Evolutionary conservation across 768 basidiomycete genomes (phyloP).

Genomic region (Lentinus brumalis): DNA sequence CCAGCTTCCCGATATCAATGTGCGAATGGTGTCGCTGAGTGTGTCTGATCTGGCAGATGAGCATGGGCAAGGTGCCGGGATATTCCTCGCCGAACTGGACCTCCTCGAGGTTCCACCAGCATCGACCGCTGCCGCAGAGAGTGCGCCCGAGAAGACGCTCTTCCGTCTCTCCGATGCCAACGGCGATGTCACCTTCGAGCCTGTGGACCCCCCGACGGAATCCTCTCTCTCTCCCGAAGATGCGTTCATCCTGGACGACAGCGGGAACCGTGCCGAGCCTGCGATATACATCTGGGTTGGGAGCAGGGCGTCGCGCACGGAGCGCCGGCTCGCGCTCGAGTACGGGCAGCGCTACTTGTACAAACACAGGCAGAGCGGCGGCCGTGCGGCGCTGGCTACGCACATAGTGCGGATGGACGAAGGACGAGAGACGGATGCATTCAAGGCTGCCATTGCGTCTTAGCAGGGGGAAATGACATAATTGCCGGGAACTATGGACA

Average conservation of each 20-base stretch:
- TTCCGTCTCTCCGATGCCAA: constrained; percentile 51
- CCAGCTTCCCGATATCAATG: neutral
- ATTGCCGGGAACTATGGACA: neutral
- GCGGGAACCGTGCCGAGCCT: constrained; percentile 36
- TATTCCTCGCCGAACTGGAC: constrained; percentile 54
- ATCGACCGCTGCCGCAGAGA: constrained; percentile 1
- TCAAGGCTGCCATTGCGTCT: constrained; percentile 36
- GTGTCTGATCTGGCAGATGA: constrained; percentile 42
- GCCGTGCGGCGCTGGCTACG: constrained; percentile 27
- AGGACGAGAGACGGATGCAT: constrained; percentile 52
- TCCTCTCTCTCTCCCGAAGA: constrained; percentile 48
- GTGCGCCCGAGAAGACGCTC: constrained; percentile 30
- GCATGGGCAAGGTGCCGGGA: constrained; percentile 45
- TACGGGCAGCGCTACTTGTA: constrained; percentile 60
- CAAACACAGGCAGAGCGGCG: constrained; percentile 32
- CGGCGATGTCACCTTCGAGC: constrained; percentile 41
- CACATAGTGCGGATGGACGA: constrained; percentile 57
- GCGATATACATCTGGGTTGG: constrained; percentile 65
- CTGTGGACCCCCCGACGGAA: constrained; percentile 33
- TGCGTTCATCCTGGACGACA: constrained; percentile 54
- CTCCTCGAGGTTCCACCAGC: constrained; percentile 24
- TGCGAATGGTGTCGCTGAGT: neutral
- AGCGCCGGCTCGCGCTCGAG: constrained; percentile 52
- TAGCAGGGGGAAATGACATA: neutral
- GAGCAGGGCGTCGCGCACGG: constrained; percentile 45